These are phyloP conservation scores for Falciphora oryzae DNA, from an alignment of 2,329 filamentous ascomycete genomes.

Conservation along the genomic window DNA sequence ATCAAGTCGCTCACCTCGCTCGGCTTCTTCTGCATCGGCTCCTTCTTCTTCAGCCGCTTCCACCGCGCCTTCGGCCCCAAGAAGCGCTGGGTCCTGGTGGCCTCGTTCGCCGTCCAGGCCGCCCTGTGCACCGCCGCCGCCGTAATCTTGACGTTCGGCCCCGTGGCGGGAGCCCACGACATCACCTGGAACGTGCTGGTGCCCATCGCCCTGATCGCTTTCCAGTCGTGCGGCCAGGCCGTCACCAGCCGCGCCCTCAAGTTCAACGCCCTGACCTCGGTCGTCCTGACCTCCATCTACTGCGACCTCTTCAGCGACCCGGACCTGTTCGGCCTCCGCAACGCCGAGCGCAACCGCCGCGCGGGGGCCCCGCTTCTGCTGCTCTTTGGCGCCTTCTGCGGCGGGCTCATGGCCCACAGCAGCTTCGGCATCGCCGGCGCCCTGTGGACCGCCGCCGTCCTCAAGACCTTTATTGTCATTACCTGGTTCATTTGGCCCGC, in stretches of 20 bases:
- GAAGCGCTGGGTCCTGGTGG: constrained; percentile 59
- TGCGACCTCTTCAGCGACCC: constrained; percentile 71
- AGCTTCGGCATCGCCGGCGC: constrained; percentile 44
- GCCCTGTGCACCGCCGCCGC: constrained; percentile 46
- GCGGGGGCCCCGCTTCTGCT: constrained; percentile 43
- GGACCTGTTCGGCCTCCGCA: constrained; percentile 33
- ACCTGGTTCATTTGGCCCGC: constrained; percentile 56
- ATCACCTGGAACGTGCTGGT: constrained; percentile 55
- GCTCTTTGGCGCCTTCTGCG: constrained; percentile 42
- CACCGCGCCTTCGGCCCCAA: constrained; percentile 58
- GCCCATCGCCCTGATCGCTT: constrained; percentile 64
- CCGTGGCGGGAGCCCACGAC: constrained; percentile 34
- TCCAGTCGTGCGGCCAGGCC: constrained; percentile 68
- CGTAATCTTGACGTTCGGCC: constrained; percentile 43
- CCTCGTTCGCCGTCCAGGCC: constrained; percentile 50
- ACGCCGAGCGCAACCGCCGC: constrained; percentile 46
- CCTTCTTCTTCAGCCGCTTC: constrained; percentile 63
- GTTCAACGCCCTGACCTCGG: constrained; percentile 67
- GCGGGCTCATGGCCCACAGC: constrained; percentile 44
- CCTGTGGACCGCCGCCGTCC: constrained; percentile 51
- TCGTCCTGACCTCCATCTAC: constrained; percentile 76
- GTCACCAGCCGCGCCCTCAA: constrained; percentile 66
- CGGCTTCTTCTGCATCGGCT: constrained; percentile 64
- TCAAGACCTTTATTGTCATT: constrained; percentile 52
- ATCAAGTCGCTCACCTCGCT: constrained; percentile 69